Evolutionary conservation across 768 basidiomycete species (phyloP), one percentile per base, ranked within the genome.

Genomic region (Boletus insuetus): DNA sequence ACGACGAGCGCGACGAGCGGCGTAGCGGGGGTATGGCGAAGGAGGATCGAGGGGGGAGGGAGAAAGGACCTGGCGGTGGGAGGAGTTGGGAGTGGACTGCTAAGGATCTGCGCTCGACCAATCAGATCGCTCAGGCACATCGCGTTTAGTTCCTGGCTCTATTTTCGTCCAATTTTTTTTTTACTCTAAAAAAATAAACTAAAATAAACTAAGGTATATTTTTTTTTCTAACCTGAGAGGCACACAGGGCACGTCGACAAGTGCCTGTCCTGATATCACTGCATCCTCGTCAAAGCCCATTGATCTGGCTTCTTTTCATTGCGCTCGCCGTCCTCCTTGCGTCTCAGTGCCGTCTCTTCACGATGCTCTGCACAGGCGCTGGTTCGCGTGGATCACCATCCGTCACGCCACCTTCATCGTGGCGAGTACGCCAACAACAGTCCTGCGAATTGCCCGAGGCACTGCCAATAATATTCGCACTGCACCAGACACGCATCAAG

Each of bases 121-220:
- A 72, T 72, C 69, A 72, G 45, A 67, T 54, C 53, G 31, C 50
- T 66, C 71, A 71, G 69, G 69, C 69, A 71, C 69, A 73, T 73
- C 71, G 70, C 44, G 49, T 19, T 24, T 32, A 57, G 71, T 72
- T 57, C 71, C 71, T 71, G 69, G 35, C 29, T 39, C 41, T 59
- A 56, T 64, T 70, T 68, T 64, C 32, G 35, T 49, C 42, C 22
- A 13, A 1, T 17, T 48, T 58, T 60, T 60, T 19, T 51, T 59
- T 13, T 29, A 10, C 29, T 29, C 29, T 29, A 29, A 29, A 29
- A 31, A 49, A 24, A 38, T n/a, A 39, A 19, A 32, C 1, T 24
- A 24, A 24, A 24, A 24, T 24, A 24, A 24, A 24, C 24, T 24
- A 24, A 9, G 26, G 8, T 29, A 29, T 9, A 1, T 26, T 26